Conservation (phyloP, 345 rosid species). For the Hypericum androsaemum region DNA sequence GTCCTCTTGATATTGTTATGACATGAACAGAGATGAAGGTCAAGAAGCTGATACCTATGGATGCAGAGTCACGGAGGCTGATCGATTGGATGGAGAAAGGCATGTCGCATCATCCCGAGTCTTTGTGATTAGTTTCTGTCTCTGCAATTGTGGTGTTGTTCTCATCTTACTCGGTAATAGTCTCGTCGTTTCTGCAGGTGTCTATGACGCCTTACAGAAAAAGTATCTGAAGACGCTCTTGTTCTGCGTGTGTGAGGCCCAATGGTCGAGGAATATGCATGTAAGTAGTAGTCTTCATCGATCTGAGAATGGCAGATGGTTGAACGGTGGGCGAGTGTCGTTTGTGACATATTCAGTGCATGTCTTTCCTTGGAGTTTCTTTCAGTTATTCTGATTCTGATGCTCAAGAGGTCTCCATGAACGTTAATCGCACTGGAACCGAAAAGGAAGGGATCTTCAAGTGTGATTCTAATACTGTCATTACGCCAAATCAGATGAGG, state of each 20-base stretch:
- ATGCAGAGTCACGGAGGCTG: slow-evolving; percentile 85
- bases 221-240: slow-evolving; percentile 80
- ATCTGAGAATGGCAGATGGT: too few relatives aligned
- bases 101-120: slow-evolving; percentile 9
- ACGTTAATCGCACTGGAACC: slow-evolving; percentile 68
- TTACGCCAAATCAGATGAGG: slow-evolving; percentile 96
- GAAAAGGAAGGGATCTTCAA: slow-evolving; percentile 61
- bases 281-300: slow-evolving; percentile 31
- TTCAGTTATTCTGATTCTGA: slow-evolving; percentile 75
- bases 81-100: slow-evolving; percentile 99
- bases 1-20: slow-evolving; percentile 2
- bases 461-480: slow-evolving; percentile 55
- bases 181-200: slow-evolving; percentile 35
- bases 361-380: slow-evolving; percentile 56
- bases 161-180: too few relatives aligned
- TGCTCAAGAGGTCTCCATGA: slow-evolving; percentile 80
- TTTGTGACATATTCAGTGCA: not conserved
- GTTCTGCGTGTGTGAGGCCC: slow-evolving; percentile 83
- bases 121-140: too few relatives aligned
- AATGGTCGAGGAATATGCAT: slow-evolving; percentile 82
- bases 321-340: too few relatives aligned
- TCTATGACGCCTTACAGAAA: slow-evolving; percentile 84
- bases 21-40: slow-evolving; percentile 70
- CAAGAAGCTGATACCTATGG: slow-evolving; percentile 95
- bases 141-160: too few relatives aligned